Percentiles rank a stretch among this genome's conserved stretches.
These are phyloP conservation scores for Rhytidiadelphus loreus DNA, from an alignment of 225 moss, liverwort and hornwort species.

Conservation along the genomic window DNA sequence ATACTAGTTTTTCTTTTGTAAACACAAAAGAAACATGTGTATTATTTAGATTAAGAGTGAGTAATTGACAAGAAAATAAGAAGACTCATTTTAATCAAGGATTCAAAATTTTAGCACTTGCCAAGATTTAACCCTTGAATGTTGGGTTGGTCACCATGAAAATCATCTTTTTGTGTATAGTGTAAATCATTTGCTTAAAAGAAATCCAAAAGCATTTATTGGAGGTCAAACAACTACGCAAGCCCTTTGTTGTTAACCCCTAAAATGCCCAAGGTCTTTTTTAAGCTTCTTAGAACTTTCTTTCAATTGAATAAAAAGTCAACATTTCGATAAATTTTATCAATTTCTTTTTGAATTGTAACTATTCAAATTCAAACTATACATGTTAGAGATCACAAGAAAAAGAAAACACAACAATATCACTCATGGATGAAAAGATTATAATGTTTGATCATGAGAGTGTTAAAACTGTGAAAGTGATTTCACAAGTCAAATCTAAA, in stretches of 20 bases:
- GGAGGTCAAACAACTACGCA: background rate
- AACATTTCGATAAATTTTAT: background rate
- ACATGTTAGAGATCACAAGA: background rate
- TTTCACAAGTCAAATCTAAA: background rate
- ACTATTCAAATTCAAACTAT: background rate
- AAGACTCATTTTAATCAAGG: background rate
- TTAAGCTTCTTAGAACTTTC: background rate
- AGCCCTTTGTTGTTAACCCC: background rate
- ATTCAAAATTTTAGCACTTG: background rate
- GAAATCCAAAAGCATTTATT: background rate
- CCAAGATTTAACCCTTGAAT: fast-evolving
- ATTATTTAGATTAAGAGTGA: background rate
- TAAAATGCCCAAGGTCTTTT: background rate
- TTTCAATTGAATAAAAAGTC: background rate
- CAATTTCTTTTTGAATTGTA: background rate
- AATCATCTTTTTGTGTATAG: background rate
- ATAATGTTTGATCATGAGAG: background rate
- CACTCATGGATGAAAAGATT: background rate
- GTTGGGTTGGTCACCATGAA: fast-evolving
- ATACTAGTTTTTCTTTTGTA: background rate
- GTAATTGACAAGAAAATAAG: background rate
- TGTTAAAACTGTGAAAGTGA: background rate
- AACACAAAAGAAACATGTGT: background rate
- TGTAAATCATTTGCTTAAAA: background rate
- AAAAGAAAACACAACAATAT: background rate